Percentiles rank a stretch among this genome's conserved stretches.
Evolutionary conservation across 2,329 filamentous ascomycete species (phyloP).

Genomic region (Penicillium sp.): DNA sequence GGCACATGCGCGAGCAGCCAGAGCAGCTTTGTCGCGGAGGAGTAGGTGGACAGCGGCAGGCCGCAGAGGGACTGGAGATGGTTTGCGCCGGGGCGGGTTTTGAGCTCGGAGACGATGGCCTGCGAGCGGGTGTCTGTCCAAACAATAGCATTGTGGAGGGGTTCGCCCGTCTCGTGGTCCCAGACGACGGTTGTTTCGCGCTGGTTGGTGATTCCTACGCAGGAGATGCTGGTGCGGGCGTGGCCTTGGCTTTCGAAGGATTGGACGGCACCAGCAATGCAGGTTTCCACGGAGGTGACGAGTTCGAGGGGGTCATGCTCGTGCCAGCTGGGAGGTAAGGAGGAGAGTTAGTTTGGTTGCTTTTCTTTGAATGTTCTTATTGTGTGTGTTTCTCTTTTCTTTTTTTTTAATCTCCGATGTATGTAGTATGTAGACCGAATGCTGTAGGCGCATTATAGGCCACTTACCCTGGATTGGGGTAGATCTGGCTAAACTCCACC

Average conservation of each 20-base stretch:
- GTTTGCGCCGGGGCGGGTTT: constrained; percentile 65
- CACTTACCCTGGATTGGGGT: constrained; percentile 78
- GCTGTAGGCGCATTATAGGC: not conserved
- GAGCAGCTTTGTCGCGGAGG: constrained; percentile 78
- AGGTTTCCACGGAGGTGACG: constrained; percentile 70
- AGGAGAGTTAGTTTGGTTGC: not conserved
- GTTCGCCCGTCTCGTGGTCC: constrained; percentile 76
- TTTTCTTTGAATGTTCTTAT: not conserved
- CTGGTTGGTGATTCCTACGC: constrained; percentile 86
- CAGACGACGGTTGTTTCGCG: constrained; percentile 85
- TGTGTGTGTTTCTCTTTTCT: not conserved
- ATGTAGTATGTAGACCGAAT: not conserved
- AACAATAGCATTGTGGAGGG: constrained; percentile 80
- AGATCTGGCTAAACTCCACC: constrained; percentile 80
- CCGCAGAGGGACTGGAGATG: constrained; percentile 71
- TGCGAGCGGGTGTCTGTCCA: constrained; percentile 87
- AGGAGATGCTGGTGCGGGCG: constrained; percentile 64
- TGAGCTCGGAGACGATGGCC: constrained; percentile 73
- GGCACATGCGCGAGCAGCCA: constrained; percentile 78
- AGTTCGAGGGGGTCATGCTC: constrained; percentile 82
- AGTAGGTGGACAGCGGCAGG: constrained; percentile 83
- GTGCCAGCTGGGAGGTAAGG: constrained; percentile 67
- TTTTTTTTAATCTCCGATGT: not conserved
- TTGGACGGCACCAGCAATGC: constrained; percentile 72
- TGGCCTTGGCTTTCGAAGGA: constrained; percentile 69